Base-by-base conservation (phyloP, 2,329 filamentous ascomycete species). In the Talaromyces sp. region DNA sequence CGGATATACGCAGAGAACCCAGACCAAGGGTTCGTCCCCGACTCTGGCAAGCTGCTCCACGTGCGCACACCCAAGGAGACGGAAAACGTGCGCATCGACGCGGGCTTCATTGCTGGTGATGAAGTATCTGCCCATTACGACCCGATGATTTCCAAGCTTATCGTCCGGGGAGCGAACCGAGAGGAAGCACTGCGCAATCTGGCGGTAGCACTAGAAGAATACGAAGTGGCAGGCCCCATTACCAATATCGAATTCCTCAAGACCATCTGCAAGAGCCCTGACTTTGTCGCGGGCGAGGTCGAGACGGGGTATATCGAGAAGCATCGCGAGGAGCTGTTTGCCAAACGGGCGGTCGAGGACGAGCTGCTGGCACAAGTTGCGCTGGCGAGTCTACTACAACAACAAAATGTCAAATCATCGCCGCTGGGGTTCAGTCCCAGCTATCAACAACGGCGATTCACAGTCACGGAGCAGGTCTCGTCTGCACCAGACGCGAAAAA, bases 201-300 rank as follows among this genome's bases (percentile, higher is more conserved):
- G 61, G 85, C 87, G 41, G 80, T 87, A 3, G 92, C 94, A 0
- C 79, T 99, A 11, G 88, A 91, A 65, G 84, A 91, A 54, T 99
- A 97, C 71, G 91, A 99, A 75, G 87, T 99, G 11, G 94, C 93
- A 2, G 94, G 94, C 0, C 85, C 95, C 8, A 88, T 90, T 70
- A 99, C 94, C 7, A 99, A 99, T 72, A 92, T 99, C 63, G 94
- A 97, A 74, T 99, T 99, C 70, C 78, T 99, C 61, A 97, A 97
- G 79, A 84, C 87, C 9, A 83, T 97, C 59, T 96, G 92, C 72
- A 83, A 86, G 52, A 92, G 89, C 62, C 83, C 85, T 0, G 90
- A 89, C 55, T 99, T 99, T 70, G 83, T 96, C 60, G 83, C 84
- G 11, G 94, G 93, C 9, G 86, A 94, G 21, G 92, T 99, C 14